phyloP scores from a whole-genome alignment of 345 rosid genomes.

The Viola odorata region DNA sequence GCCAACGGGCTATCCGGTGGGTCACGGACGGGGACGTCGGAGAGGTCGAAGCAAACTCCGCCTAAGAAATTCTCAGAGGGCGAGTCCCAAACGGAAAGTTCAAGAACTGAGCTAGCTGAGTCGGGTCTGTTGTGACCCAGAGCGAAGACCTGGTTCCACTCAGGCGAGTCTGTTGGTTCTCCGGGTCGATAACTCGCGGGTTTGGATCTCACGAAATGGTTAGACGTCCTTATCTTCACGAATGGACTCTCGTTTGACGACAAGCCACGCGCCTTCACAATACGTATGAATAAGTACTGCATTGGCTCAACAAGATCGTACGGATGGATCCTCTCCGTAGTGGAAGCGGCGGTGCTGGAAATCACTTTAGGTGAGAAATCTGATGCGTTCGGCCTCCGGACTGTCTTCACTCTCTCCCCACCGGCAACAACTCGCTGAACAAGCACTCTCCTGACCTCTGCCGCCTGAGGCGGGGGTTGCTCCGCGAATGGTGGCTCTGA shows the following conservation, averaged over 20 bases:
- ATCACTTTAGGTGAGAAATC: slow-evolving; percentile 74
- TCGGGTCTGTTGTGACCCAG: slow-evolving; percentile 48
- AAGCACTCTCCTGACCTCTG: slow-evolving; percentile 78
- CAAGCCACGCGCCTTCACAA: slow-evolving; percentile 75
- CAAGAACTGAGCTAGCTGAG: slow-evolving; percentile 50
- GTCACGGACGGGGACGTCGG: slow-evolving; percentile 76
- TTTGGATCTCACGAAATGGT: slow-evolving; percentile 42
- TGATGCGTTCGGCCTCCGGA: slow-evolving; percentile 43
- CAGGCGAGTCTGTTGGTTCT: slow-evolving; percentile 58
- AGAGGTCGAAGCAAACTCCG: slow-evolving; percentile 81
- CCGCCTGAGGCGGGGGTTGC: slow-evolving; percentile 13
- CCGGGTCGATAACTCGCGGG: slow-evolving; percentile 54
- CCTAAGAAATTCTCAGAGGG: slow-evolving; percentile 73
- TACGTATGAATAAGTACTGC: slow-evolving; percentile 69
- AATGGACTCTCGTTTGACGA: slow-evolving; percentile 53
- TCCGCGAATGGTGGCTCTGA: slow-evolving; percentile 5
- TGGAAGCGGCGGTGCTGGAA: slow-evolving; percentile 18
- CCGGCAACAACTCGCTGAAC: slow-evolving; percentile 13
- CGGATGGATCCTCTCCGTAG: slow-evolving; percentile 47
- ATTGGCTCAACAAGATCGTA: slow-evolving; percentile 85
- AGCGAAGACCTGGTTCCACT: slow-evolving; percentile 87
- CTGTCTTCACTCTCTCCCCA: slow-evolving; percentile 48
- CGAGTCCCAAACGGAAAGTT: slow-evolving; percentile 82
- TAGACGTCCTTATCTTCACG: slow-evolving; percentile 57
- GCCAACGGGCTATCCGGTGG: slow-evolving; percentile 91